Conservation (phyloP, 345 rosid genomes). For the Brassica cretica region DNA sequence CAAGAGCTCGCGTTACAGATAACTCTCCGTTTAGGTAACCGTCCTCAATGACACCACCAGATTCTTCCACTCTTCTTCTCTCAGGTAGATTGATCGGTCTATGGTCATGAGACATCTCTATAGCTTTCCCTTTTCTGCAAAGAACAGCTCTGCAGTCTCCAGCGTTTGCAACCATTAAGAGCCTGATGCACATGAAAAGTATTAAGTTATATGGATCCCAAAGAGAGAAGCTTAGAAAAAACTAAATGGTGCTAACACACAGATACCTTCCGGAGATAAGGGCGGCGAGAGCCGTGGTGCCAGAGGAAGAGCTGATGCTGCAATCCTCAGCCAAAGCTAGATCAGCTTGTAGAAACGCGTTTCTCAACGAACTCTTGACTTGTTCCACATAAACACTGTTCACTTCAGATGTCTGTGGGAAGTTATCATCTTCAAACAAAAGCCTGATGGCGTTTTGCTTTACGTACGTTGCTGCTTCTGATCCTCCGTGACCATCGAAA, state of each 20-base stretch:
- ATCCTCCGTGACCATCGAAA: constrained; percentile 93
- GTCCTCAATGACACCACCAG: constrained; percentile 40
- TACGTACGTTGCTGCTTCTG: constrained; percentile 79
- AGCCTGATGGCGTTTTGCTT: constrained; percentile 65
- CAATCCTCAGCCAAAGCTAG: constrained; percentile 67
- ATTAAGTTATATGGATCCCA: not conserved
- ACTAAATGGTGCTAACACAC: not conserved
- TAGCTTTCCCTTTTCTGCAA: constrained; percentile 37
- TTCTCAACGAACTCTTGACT: constrained; percentile 55
- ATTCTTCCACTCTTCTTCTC: constrained; percentile 63
- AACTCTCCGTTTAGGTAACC: constrained; percentile 55
- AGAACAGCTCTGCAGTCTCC: constrained; percentile 46
- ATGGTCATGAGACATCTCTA: constrained; percentile 65
- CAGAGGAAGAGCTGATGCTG: constrained; percentile 67
- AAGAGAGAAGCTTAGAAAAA: not conserved
- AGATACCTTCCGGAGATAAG: constrained; percentile 42
- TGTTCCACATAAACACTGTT: constrained; percentile 57
- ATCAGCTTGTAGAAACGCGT: constrained; percentile 74
- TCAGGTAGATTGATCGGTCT: constrained; percentile 57
- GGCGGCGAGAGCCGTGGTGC: constrained; percentile 83
- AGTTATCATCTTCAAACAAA: constrained; percentile 62
- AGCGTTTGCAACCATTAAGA: constrained; percentile 50
- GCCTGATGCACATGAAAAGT: constrained; percentile 41
- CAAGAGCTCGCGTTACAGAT: constrained; percentile 78
- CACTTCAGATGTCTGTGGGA: constrained; percentile 57